Base-by-base conservation (phyloP, 2,329 filamentous ascomycete genomes). In the Nemania diffusa region DNA sequence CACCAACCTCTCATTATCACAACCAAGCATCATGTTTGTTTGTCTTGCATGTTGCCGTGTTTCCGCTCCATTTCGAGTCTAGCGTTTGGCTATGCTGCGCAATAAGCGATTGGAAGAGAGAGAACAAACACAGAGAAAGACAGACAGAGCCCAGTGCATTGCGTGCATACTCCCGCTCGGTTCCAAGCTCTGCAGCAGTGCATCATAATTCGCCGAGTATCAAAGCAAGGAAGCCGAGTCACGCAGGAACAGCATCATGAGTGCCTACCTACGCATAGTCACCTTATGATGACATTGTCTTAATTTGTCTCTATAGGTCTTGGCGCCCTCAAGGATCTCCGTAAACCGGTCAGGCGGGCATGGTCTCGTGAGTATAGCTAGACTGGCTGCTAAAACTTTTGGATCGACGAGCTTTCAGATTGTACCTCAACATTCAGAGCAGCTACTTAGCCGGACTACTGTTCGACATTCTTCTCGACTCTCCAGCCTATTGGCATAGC, bases 1-100 rank as follows among this genome's bases (percentile, higher is more conserved):
- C 46, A 57, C 65, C 62, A 65, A n/a, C 65, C 65, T 68, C 57
- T 44, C 48, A 62, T 62, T 61, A 53, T 62, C 40, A 56, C 42
- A 57, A 42, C 34, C 8, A 57, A 22, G 44, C 34, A 57, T 57
- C 22, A n/a, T 27, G 13, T 48, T 50, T 20, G 34, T 51, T 32
- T 53, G 6, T 29, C 60, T 63, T 32, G 22, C 44, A 57, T 56
- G 27, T 27, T 50, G 37, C 37, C 37, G 52, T 62, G 13, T 51
- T 51, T 26, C 58, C 37, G 27, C 37, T 22, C 64, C 37, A 57
- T 52, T 56, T 26, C 24, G 32, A 53, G 59, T 27, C 55, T 63
- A 67, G 59, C 32, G 55, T 44, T 24, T 24, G 40, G 24, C 53
- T 46, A 51, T 13, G 26, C 17, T 59, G 40, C 32, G 20, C 20